Conservation (phyloP, 495 filamentous ascomycete species). For the Hypoxylon crocopeplum region DNA sequence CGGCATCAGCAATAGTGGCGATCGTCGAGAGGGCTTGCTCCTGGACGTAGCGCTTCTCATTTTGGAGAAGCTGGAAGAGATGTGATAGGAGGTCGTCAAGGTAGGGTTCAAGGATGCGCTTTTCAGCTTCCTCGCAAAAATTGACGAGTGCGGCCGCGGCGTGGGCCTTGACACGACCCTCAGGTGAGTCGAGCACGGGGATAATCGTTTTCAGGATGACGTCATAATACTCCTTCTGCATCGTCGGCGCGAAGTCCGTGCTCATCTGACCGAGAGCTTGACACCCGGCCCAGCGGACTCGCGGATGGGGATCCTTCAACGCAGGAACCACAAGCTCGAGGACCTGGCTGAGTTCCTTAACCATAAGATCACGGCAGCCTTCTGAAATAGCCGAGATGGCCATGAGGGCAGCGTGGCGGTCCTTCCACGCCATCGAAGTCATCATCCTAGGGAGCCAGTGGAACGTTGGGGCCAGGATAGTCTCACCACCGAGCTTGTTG, state of each 20-base stretch:
- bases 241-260: conserved; percentile 97
- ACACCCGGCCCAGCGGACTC: conserved; percentile 97
- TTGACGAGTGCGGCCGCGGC: conserved; percentile 97
- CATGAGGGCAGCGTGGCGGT: conserved; percentile 97
- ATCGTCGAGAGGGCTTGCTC: conserved; percentile 98
- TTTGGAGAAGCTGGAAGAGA: conserved; percentile 83
- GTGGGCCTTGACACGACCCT: conserved; percentile 95
- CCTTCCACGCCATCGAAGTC: conserved; percentile 91
- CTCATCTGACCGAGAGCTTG: conserved; percentile 99
- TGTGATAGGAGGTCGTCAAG: conserved; percentile 84
- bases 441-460: conserved; percentile 98
- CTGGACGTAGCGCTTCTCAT: conserved; percentile 93
- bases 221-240: conserved; percentile 95
- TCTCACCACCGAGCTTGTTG: conserved; percentile 91
- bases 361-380: conserved; percentile 95
- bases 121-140: conserved; percentile 99
- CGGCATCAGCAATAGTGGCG: conserved; percentile 97
- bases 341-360: conserved; percentile 91
- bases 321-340: conserved; percentile 92
- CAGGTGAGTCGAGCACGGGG: conserved; percentile 85
- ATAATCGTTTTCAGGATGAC: conserved; percentile 88
- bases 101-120: conserved; percentile 89
- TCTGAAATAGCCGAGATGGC: conserved; percentile 99
- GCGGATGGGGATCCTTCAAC: conserved; percentile 88
- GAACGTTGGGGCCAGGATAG: conserved; percentile 91